Conservation (phyloP, 192 early-diverging fungal species). For the Gryganskiella cystojenkinii region DNA sequence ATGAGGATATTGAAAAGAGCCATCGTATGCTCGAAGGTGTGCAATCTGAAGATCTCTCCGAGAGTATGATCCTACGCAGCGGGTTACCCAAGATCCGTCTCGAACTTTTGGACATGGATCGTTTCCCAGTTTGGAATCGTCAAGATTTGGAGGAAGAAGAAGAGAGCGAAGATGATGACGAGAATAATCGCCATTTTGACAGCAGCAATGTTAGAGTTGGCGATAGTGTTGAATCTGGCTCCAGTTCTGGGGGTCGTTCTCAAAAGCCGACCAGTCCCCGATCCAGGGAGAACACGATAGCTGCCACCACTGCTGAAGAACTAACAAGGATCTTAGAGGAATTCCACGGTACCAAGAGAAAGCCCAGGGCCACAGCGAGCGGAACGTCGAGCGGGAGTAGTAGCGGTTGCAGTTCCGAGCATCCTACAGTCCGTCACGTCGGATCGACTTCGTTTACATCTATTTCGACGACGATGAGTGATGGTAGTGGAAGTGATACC, state of each 20-base stretch:
- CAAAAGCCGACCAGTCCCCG: not conserved
- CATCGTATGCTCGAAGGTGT: conserved; percentile 11
- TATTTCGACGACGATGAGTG: not conserved
- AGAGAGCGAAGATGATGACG: conserved; percentile 22
- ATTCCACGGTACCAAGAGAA: conserved; percentile 4
- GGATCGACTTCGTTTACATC: conserved; percentile 6
- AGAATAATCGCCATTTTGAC: not conserved
- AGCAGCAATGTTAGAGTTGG: not conserved
- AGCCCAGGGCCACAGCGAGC: not conserved
- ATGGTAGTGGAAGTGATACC: too few species aligned
- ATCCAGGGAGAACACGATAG: not conserved
- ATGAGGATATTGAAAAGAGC: conserved; percentile 18
- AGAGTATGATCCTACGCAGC: conserved; percentile 38
- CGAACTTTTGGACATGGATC: conserved; percentile 35
- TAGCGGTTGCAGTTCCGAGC: conserved; percentile 20
- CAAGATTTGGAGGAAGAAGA: conserved; percentile 29
- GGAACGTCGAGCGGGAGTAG: conserved; percentile 17
- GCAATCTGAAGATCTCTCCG: conserved; percentile 12
- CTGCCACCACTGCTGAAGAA: conserved; percentile 5
- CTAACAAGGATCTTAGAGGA: conserved; percentile 12
- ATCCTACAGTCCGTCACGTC: conserved; percentile 13
- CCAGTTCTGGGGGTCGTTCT: not conserved
- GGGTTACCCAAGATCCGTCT: conserved; percentile 38
- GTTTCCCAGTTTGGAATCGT: conserved; percentile 23
- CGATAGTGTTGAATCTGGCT: not conserved